phyloP scores from a whole-genome alignment of 768 basidiomycete species.

The Xerocomus brunneocitrinus region DNA sequence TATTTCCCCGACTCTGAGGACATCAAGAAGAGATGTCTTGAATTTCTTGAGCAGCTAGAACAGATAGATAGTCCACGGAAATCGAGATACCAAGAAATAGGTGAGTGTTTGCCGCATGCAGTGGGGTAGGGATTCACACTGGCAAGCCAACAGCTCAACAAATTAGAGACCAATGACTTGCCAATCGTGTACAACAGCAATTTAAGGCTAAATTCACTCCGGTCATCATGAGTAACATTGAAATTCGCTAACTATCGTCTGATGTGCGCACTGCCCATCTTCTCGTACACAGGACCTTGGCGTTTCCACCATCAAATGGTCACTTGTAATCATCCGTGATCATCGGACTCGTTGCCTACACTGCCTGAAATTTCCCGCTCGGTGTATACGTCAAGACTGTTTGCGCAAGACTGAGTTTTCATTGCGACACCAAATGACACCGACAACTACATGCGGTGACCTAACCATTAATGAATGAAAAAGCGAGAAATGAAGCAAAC shows the following conservation, averaged over 20 bases:
- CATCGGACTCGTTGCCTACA: too few species aligned
- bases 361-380: too few species aligned
- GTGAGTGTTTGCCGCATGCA: conserved; percentile 31
- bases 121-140: background rate
- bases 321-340: too few species aligned
- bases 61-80: conserved; percentile 62
- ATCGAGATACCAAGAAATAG: conserved; percentile 64
- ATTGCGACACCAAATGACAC: conserved; percentile 6
- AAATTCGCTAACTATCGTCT: too few species aligned
- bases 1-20: conserved; percentile 36
- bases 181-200: conserved; percentile 1
- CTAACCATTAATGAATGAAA: conserved; percentile 1
- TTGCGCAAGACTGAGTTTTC: background rate
- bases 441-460: conserved; percentile 20
- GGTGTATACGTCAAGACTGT: background rate
- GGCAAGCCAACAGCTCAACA: conserved; percentile 19
- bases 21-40: conserved; percentile 43
- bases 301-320: too few species aligned
- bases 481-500: conserved; percentile 7
- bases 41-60: conserved; percentile 53
- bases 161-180: conserved; percentile 7
- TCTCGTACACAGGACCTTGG: too few species aligned
- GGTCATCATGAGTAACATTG: too few species aligned
- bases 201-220: too few species aligned
- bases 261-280: too few species aligned